Evolutionary conservation across 306 rosid genomes (phyloP).

Genomic region (Sicyos baderoa): DNA sequence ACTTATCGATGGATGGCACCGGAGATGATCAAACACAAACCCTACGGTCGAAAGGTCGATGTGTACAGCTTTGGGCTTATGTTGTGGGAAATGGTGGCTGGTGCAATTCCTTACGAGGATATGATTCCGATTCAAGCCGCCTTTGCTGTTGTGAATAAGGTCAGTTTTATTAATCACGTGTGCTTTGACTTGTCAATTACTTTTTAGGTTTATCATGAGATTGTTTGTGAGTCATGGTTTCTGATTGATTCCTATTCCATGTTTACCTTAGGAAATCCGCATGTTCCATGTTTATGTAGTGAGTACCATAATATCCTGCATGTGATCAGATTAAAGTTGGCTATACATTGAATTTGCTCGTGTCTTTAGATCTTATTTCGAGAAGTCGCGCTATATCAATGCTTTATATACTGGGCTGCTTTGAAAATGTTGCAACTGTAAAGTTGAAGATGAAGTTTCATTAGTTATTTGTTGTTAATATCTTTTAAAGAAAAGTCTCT

Average conservation of each 20-base stretch:
- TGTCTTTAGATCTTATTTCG: too few relatives aligned
- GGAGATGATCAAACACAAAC: slow-evolving; percentile 84
- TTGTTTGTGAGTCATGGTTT: not conserved
- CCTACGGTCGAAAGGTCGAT: slow-evolving; percentile 76
- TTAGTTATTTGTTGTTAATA: not conserved
- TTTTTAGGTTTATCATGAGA: slow-evolving; percentile 1
- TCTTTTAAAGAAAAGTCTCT: slow-evolving; percentile 1
- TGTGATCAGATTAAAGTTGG: too few relatives aligned
- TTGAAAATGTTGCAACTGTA: not conserved
- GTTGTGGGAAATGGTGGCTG: slow-evolving; percentile 86
- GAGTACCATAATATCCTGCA: too few relatives aligned
- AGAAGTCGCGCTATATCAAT: not conserved
- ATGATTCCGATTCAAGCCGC: slow-evolving; percentile 98
- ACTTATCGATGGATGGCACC: slow-evolving; percentile 99
- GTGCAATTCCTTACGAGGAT: slow-evolving; percentile 72
- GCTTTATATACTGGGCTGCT: not conserved
- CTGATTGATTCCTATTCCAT: too few relatives aligned
- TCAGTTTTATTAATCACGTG: slow-evolving; percentile 18
- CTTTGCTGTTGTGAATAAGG: slow-evolving; percentile 91
- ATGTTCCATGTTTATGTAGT: too few relatives aligned
- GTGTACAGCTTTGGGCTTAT: slow-evolving; percentile 90
- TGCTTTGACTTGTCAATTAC: not conserved
- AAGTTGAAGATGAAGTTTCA: not conserved
- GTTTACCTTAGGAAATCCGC: too few relatives aligned
- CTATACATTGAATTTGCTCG: too few relatives aligned